These are phyloP conservation scores for Fusarium metavorans DNA, from an alignment of 2,329 filamentous ascomycete species.

Conservation along the genomic window DNA sequence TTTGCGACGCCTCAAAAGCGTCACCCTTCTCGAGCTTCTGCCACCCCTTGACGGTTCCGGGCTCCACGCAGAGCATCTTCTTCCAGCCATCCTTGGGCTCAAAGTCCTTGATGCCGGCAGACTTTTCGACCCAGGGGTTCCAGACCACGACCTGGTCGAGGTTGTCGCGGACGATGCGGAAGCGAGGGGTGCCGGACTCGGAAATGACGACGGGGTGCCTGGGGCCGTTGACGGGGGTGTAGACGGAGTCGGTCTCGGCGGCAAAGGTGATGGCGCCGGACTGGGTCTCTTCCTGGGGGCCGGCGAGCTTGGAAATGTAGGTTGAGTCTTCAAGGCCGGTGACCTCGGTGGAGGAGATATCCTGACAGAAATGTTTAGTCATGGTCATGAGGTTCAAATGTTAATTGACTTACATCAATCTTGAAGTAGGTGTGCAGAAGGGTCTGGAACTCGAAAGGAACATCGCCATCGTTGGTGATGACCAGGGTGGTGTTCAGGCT, in stretches of 20 bases:
- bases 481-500: slow-evolving; percentile 84
- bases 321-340: slow-evolving; percentile 80
- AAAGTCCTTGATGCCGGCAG: slow-evolving; percentile 86
- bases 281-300: slow-evolving; percentile 74
- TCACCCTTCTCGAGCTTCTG: slow-evolving; percentile 85
- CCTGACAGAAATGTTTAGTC: slow-evolving; percentile 61
- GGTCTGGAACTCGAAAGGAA: slow-evolving; percentile 90
- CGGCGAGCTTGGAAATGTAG: slow-evolving; percentile 88
- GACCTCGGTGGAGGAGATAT: slow-evolving; percentile 80
- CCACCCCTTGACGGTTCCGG: slow-evolving; percentile 85
- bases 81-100: slow-evolving; percentile 89
- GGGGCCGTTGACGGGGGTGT: slow-evolving; percentile 76
- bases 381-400: background rate
- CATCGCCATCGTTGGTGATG: slow-evolving; percentile 86
- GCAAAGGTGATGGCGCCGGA: slow-evolving; percentile 75
- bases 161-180: slow-evolving; percentile 84
- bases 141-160: slow-evolving; percentile 91
- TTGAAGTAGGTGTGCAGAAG: slow-evolving; percentile 92
- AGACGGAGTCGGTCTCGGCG: slow-evolving; percentile 88
- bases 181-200: slow-evolving; percentile 72
- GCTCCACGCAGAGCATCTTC: slow-evolving; percentile 95
- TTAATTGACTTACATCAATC: slow-evolving; percentile 72
- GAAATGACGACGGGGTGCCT: slow-evolving; percentile 68
- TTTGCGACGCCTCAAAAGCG: slow-evolving; percentile 72
- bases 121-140: slow-evolving; percentile 95